Conservation (phyloP, 208 protist genomes). For the Eutreptiella sp. region DNA sequence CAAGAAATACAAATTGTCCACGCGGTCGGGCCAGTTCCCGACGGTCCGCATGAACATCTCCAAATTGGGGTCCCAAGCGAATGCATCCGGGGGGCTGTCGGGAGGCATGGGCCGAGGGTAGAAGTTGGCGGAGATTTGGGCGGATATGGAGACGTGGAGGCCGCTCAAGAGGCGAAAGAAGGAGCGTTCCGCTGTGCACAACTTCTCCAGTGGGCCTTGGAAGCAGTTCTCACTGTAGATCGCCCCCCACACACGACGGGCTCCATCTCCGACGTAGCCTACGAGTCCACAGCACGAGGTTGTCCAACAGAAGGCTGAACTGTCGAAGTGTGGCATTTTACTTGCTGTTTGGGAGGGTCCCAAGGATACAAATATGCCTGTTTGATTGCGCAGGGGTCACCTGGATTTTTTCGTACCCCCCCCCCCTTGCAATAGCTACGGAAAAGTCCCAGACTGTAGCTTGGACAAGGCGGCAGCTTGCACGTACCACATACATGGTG, state of each 20-base stretch:
- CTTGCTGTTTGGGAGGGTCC: no score
- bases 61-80: constrained; percentile 70
- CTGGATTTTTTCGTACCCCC: no score
- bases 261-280: constrained; percentile 8
- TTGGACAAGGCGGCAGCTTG: no score
- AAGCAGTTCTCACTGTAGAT: constrained; percentile 27
- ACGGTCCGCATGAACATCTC: constrained; percentile 40
- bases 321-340: no score
- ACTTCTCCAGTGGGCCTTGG: background rate
- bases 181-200: constrained; percentile 15
- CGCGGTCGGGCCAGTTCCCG: constrained; percentile 45
- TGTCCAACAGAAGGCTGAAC: no score
- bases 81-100: no score
- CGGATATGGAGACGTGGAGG: constrained; percentile 71
- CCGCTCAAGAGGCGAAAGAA: constrained; percentile 59
- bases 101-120: constrained; percentile 60
- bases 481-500: no score
- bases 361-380: no score
- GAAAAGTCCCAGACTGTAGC: no score
- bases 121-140: constrained; percentile 71
- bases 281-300: no score
- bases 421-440: no score
- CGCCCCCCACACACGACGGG: constrained; percentile 11
- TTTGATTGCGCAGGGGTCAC: no score
- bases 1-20: constrained; percentile 72